A percentile compares a stretch with the other conserved stretches of the same genome.
These are phyloP conservation scores for Pythium dissotocum DNA, from an alignment of 352 stramenopile species.

Conservation along the genomic window DNA sequence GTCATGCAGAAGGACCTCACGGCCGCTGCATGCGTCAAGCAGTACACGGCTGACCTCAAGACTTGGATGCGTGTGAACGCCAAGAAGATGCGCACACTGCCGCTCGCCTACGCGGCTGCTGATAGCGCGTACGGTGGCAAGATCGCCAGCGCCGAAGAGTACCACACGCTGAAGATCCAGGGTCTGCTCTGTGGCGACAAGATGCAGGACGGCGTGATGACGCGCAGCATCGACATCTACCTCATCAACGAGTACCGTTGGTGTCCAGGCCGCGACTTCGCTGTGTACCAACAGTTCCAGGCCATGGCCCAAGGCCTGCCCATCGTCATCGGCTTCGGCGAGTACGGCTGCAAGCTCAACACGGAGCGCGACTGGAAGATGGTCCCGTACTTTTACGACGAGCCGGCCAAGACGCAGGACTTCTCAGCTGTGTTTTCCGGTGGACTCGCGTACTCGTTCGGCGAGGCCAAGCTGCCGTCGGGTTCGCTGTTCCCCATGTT, in stretches of 20 bases:
- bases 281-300: constrained; percentile 76
- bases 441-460: constrained; percentile 84
- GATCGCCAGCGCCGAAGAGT: constrained; percentile 76
- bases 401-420: constrained; percentile 60
- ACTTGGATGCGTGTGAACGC: constrained; percentile 87
- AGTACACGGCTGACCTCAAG: constrained; percentile 83
- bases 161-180: constrained; percentile 84
- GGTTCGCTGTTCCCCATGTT: constrained; percentile 87
- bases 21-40: constrained; percentile 79
- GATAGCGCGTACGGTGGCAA: constrained; percentile 70
- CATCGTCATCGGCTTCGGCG: constrained; percentile 83
- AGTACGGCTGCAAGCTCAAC: constrained; percentile 82
- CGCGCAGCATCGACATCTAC: constrained; percentile 86
- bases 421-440: constrained; percentile 81
- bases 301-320: constrained; percentile 79
- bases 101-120: constrained; percentile 79
- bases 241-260: constrained; percentile 90
- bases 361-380: constrained; percentile 70
- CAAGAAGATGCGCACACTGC: constrained; percentile 81
- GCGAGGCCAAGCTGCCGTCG: constrained; percentile 73
- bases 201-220: constrained; percentile 81
- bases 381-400: constrained; percentile 81
- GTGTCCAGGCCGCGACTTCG: constrained; percentile 76
- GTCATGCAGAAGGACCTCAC: constrained; percentile 88
- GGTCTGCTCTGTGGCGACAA: constrained; percentile 84